These are phyloP conservation scores for Eryngium alpinum DNA, from an alignment of 140 eudicot genomes.

Conservation along the genomic window DNA sequence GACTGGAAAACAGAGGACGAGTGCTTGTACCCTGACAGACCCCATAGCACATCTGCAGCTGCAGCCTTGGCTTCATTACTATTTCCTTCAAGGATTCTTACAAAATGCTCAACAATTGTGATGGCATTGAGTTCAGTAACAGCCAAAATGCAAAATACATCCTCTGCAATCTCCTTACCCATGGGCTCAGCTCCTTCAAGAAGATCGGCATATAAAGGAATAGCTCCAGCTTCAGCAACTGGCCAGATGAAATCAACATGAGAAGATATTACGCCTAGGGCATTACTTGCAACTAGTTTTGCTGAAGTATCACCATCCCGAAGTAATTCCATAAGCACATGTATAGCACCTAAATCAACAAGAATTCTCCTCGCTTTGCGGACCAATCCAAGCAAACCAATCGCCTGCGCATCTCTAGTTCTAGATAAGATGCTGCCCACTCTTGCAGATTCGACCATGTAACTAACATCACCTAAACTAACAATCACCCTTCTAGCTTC, in stretches of 20 bases:
- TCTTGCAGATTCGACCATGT: slow-evolving; percentile 43
- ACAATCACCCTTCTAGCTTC: slow-evolving; percentile 43
- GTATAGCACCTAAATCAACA: slow-evolving; percentile 39
- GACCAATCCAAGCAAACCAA: slow-evolving; percentile 55
- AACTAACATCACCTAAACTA: slow-evolving; percentile 31
- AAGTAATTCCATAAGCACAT: slow-evolving; percentile 42
- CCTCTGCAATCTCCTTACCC: slow-evolving; percentile 67
- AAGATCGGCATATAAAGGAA: slow-evolving; percentile 49
- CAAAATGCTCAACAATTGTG: slow-evolving; percentile 43
- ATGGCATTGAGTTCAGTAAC: slow-evolving; percentile 33
- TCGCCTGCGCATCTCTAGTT: slow-evolving; percentile 57
- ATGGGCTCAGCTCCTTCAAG: slow-evolving; percentile 36
- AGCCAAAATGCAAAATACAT: slow-evolving; percentile 55
- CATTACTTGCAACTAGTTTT: slow-evolving; percentile 49
- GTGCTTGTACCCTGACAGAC: slow-evolving; percentile 42
- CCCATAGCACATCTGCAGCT: slow-evolving; percentile 61
- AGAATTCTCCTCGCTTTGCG: slow-evolving; percentile 39
- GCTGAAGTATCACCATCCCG: slow-evolving; percentile 31
- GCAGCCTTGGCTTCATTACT: slow-evolving; percentile 45
- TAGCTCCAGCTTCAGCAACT: slow-evolving; percentile 49
- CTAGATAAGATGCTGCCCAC: slow-evolving; percentile 45
- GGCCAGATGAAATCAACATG: slow-evolving; percentile 53
- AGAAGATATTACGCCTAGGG: slow-evolving; percentile 60
- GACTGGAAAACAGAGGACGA: slow-evolving; percentile 28
- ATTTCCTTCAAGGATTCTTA: slow-evolving; percentile 41